phyloP scores from a whole-genome alignment of 1,284 basidiomycete species.

The Limonomyces culmigenus region DNA sequence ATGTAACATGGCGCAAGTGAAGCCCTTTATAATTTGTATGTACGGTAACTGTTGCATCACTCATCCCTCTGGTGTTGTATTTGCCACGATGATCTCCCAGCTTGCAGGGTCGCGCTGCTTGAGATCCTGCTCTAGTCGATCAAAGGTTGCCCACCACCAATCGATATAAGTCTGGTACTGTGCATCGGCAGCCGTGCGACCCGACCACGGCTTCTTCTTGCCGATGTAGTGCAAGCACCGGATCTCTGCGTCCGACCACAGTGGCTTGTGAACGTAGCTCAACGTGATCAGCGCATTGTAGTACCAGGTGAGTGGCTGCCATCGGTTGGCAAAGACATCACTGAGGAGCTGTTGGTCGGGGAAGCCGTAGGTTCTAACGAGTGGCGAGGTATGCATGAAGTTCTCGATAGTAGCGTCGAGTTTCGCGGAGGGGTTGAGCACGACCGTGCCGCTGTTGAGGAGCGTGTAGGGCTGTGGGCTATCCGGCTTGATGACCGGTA shows the following conservation, averaged over 20 bases:
- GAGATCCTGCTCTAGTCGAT: slow-evolving; percentile 25
- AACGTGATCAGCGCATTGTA: slow-evolving; percentile 82
- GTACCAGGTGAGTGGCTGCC: slow-evolving; percentile 61
- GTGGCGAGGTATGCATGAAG: slow-evolving; percentile 52
- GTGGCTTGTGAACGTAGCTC: slow-evolving; percentile 41
- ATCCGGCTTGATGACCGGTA: slow-evolving; percentile 25
- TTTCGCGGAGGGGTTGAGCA: slow-evolving; percentile 60
- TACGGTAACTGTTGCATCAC: too few species aligned
- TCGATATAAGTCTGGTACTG: slow-evolving; percentile 32
- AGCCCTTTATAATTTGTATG: too few species aligned
- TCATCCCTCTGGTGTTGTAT: too few species aligned
- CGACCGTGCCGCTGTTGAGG: slow-evolving; percentile 82
- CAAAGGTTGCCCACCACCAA: slow-evolving; percentile 70
- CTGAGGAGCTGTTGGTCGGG: slow-evolving; percentile 89
- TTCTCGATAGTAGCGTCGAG: slow-evolving; percentile 34
- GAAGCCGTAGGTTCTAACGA: slow-evolving; percentile 61
- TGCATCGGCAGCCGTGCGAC: slow-evolving; percentile 12
- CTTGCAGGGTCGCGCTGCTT: not conserved
- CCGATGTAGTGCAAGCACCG: slow-evolving; percentile 64
- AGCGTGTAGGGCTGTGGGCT: slow-evolving; percentile 61
- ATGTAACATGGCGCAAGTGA: slow-evolving; percentile 71
- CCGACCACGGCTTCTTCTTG: slow-evolving; percentile 60
- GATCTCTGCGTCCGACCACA: slow-evolving; percentile 71
- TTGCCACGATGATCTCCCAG: too few species aligned
- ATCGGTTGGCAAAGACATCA: slow-evolving; percentile 60